Conservation (phyloP, 371 early-diverging fungal genomes). For the Syncephalastrum racemosum region DNA sequence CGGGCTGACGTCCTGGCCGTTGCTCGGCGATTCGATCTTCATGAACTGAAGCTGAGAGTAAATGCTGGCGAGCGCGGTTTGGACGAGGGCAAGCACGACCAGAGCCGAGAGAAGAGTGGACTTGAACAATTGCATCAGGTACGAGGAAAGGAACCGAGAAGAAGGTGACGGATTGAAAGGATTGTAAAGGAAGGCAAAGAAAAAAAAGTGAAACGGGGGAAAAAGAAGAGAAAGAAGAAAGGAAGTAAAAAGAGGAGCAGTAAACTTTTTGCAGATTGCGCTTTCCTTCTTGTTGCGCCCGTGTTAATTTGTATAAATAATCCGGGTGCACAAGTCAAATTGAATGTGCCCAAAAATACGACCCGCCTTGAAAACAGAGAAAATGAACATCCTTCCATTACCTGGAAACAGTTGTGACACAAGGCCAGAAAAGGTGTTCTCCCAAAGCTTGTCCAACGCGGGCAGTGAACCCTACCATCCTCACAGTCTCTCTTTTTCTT, state of each 20-base stretch:
- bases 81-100: conserved; percentile 22
- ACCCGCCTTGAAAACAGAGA: conserved; percentile 5
- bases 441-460: too few species aligned
- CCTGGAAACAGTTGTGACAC: too few species aligned
- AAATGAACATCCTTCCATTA: conserved; percentile 1
- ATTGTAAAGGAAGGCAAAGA: conserved; percentile 4
- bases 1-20: conserved; percentile 35
- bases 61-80: conserved; percentile 31
- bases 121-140: conserved; percentile 16
- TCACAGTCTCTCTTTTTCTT: too few species aligned
- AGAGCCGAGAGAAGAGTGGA: conserved; percentile 12
- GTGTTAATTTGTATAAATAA: neutral
- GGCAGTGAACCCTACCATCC: too few species aligned
- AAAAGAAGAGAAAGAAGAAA: too few species aligned
- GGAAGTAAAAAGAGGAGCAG: too few species aligned
- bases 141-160: conserved; percentile 7
- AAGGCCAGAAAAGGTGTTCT: too few species aligned
- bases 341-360: conserved; percentile 5
- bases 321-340: conserved; percentile 11
- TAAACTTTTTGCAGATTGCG: too few species aligned
- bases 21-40: conserved; percentile 43
- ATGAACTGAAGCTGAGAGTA: conserved; percentile 51
- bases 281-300: too few species aligned
- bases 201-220: neutral
- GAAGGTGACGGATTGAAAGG: neutral